Conservation (phyloP, 2,329 filamentous ascomycete genomes). For the Aureobasidium pullulans region DNA sequence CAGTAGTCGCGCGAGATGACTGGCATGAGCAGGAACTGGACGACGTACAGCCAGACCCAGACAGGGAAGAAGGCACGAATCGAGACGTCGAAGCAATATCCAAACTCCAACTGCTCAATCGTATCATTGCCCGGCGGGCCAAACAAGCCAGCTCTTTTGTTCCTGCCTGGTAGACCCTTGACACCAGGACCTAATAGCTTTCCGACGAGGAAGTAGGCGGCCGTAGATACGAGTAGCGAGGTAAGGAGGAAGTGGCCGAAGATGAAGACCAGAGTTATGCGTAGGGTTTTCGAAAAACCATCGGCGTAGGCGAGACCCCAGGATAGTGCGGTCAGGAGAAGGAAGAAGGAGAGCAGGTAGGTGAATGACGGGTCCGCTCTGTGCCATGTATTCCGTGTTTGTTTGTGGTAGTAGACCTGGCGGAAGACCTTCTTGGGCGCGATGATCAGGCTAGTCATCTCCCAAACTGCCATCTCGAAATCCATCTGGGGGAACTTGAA, state of each 20-base stretch:
- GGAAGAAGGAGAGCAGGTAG: conserved; percentile 61
- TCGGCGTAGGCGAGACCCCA: conserved; percentile 54
- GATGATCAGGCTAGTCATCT: conserved; percentile 62
- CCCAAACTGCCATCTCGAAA: conserved; percentile 67
- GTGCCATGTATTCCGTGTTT: conserved; percentile 66
- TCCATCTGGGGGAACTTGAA: conserved; percentile 71
- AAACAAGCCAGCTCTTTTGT: conserved; percentile 52
- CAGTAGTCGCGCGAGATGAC: conserved; percentile 49
- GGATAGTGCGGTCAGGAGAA: conserved; percentile 42
- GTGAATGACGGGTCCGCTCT: conserved; percentile 63
- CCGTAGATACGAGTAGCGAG: conserved; percentile 52
- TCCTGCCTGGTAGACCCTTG: conserved; percentile 42
- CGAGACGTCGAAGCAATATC: conserved; percentile 64
- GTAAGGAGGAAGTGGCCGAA: conserved; percentile 55
- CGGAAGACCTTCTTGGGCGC: conserved; percentile 65
- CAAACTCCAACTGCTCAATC: conserved; percentile 56
- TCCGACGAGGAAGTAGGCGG: conserved; percentile 59
- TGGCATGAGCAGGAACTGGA: conserved; percentile 61
- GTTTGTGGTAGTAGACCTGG: conserved; percentile 59
- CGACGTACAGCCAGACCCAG: conserved; percentile 59
- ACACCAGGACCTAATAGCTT: conserved; percentile 53
- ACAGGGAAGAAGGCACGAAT: conserved; percentile 62
- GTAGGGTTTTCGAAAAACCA: conserved; percentile 35
- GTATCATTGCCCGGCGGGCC: conserved; percentile 44
- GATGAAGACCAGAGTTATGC: conserved; percentile 42